Conservation (phyloP, 2,329 filamentous ascomycete genomes). For the Zelopaecilomyces penicillatus region DNA sequence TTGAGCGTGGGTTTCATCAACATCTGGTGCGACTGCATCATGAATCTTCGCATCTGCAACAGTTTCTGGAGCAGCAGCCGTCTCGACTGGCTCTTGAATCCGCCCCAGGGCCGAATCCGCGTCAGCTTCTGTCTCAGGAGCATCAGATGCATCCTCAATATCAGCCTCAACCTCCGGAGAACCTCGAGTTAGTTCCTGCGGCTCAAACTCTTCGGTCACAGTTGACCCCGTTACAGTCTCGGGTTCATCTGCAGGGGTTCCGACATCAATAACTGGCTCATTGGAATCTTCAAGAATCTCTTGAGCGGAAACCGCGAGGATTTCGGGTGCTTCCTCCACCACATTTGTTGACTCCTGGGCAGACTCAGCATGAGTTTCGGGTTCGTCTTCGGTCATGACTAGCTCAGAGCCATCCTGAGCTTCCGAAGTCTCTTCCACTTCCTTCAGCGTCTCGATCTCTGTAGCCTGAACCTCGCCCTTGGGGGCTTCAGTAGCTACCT, state of each 20-base stretch:
- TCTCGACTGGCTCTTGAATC: not conserved
- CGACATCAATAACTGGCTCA: too few species aligned
- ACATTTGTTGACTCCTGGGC: not conserved
- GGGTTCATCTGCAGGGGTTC: too few species aligned
- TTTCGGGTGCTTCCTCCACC: too few species aligned
- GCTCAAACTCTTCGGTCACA: not conserved
- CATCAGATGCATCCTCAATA: constrained; percentile 3
- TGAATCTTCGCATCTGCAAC: not conserved
- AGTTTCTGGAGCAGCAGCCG: constrained; percentile 5
- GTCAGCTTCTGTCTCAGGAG: not conserved
- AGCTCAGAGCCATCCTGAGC: constrained; percentile 1
- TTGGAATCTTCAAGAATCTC: too few species aligned
- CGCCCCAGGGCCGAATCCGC: not conserved
- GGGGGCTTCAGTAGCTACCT: not conserved
- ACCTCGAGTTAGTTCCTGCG: not conserved
- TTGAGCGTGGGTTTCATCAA: not conserved
- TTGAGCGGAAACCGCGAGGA: too few species aligned
- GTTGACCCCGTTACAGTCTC: too few species aligned
- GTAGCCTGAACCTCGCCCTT: constrained; percentile 2
- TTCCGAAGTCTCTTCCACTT: constrained; percentile 1
- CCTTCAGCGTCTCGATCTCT: constrained; percentile 1
- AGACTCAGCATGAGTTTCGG: constrained; percentile 13
- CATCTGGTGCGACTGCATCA: not conserved
- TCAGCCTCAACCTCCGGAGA: constrained; percentile 5
- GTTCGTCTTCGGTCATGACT: not conserved